Evolutionary conservation across 768 basidiomycete species (phyloP), one percentile per base, ranked within the genome.

Genomic region (Suillus tomentosus): DNA sequence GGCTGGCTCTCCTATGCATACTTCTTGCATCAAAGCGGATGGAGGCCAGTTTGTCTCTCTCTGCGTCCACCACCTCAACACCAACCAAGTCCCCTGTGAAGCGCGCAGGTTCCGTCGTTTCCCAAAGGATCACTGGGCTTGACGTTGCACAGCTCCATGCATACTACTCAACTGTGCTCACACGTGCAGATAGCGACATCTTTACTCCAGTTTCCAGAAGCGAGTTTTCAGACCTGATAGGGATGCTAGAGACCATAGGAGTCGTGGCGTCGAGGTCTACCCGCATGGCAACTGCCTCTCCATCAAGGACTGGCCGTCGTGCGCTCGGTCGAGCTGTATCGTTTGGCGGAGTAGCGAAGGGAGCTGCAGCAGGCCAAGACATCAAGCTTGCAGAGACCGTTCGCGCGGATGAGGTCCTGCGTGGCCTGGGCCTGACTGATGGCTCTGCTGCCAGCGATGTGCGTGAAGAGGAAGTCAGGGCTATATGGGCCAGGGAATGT

Each of bases 171-270:
- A 71, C 79, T 3, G 76, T 91, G 55, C 83, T 95, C 10, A 79
- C 79, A 17, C 83, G 89, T 40, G 79, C 82, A 13, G 85, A 85
- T 24, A 78, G 76, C 17, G 83, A 82, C 17, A 72, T 85, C 5
- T 88, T 92, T 65, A 77, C 82, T 3, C 80, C 89, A 3, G 90
- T 89, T 2, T 90, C 88, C 11, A 82, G 90, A 10, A 90, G 85
- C 71, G 92, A 94, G 69, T 93, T 95, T 67, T 78, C 81, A 0
- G 92, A 95, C 67, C 79, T 94, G 3, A 70, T 90, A 0, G 83
- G 85, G 31, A 78, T 94, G 56, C 77, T 95, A 43, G 92, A 95
- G 75, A 90, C 89, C 4, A 81, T 84, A 8, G 93, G 92, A 2
- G 78, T 92, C 8, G 76, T 90, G 10, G 79, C 81, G 0, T 67